Evolutionary conservation across 768 basidiomycete species (phyloP).

Genomic region (Daedalea quercina): DNA sequence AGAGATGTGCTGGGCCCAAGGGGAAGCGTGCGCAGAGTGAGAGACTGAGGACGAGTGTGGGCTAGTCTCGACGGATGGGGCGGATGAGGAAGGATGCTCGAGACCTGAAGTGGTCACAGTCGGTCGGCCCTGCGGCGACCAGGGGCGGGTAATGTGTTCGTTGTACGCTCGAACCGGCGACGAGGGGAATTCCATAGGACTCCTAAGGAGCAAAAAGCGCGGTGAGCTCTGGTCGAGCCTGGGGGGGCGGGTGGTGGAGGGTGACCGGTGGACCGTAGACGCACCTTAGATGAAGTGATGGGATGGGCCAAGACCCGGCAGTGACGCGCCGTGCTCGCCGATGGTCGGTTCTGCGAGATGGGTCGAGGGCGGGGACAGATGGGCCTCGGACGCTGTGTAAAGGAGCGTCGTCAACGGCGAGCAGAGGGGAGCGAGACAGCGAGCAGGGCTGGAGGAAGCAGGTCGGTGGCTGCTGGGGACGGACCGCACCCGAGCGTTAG

Average conservation of each 20-base stretch:
- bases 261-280: constrained; percentile 5
- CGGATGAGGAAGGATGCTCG: constrained; percentile 21
- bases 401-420: constrained; percentile 2
- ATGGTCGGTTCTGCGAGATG: neutral
- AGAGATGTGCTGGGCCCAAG: constrained; percentile 25
- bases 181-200: constrained; percentile 29
- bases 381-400: constrained; percentile 1
- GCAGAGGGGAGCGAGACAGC: constrained; percentile 4
- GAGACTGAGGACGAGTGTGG: constrained; percentile 29
- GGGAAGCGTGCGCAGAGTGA: constrained; percentile 25
- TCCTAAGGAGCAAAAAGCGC: constrained; percentile 6
- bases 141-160: constrained; percentile 19
- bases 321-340: constrained; percentile 5
- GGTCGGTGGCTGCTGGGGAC: constrained; percentile 12
- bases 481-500: constrained; percentile 18
- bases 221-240: neutral
- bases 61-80: constrained; percentile 25
- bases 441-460: constrained; percentile 4
- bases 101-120: constrained; percentile 29
- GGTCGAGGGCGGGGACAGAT: neutral
- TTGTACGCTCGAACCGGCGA: constrained; percentile 25
- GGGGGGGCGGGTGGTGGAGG: too few relatives aligned
- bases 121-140: constrained; percentile 28
- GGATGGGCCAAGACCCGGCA: constrained; percentile 11
- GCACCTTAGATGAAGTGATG: constrained; percentile 9